A percentile compares a stretch with the other conserved stretches of the same genome.
Evolutionary conservation across 2,329 filamentous ascomycete genomes (phyloP).

Genomic region (Sphaerulina musiva): DNA sequence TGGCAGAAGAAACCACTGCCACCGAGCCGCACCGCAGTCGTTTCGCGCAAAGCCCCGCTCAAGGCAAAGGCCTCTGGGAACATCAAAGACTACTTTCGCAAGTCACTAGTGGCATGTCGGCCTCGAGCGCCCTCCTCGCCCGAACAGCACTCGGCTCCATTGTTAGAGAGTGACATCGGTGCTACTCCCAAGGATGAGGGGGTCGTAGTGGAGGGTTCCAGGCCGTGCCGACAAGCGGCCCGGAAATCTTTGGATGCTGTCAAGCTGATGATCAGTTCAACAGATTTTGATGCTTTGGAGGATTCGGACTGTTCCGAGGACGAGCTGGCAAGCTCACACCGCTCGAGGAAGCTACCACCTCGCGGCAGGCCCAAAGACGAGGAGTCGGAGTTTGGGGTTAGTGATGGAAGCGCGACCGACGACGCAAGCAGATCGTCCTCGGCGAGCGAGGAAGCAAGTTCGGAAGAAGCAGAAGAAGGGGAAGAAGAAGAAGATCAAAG

Average conservation of each 20-base stretch:
- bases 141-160: not conserved
- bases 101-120: too few relatives aligned
- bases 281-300: not conserved
- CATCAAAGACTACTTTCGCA: not conserved
- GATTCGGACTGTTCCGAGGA: not conserved
- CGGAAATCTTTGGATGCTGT: not conserved
- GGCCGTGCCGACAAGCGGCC: not conserved
- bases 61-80: not conserved
- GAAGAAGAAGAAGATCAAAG: not conserved
- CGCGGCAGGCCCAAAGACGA: not conserved
- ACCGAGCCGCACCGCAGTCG: not conserved
- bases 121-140: not conserved
- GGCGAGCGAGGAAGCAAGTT: not conserved
- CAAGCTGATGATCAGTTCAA: not conserved
- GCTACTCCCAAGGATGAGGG: not conserved
- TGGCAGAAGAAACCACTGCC: not conserved
- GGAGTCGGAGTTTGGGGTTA: not conserved
- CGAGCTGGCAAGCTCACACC: not conserved
- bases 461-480: not conserved
- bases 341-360: not conserved
- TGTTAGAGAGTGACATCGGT: not conserved
- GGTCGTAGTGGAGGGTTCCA: not conserved
- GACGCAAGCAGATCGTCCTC: not conserved
- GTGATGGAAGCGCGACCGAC: not conserved
- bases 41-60: not conserved